phyloP scores from a whole-genome alignment of 352 stramenopile genomes.

The Pythium monospermum region DNA sequence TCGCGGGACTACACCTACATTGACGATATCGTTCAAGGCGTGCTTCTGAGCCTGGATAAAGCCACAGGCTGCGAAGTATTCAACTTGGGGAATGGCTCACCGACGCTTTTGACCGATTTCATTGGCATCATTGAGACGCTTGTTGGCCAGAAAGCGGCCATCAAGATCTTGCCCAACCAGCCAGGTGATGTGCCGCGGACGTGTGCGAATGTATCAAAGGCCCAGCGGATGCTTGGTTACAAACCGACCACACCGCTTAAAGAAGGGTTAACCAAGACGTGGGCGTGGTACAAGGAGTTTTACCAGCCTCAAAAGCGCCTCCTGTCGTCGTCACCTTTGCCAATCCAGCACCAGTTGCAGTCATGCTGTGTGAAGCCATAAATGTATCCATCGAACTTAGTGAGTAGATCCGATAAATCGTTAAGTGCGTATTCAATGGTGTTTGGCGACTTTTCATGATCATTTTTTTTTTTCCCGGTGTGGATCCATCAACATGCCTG shows the following conservation, averaged over 20 bases:
- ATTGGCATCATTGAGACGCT: constrained; percentile 94
- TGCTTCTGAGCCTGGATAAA: constrained; percentile 75
- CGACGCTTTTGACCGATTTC: constrained; percentile 92
- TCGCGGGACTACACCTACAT: constrained; percentile 98
- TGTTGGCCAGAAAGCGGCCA: constrained; percentile 91
- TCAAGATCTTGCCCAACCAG: constrained; percentile 93
- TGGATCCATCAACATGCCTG: constrained; percentile 75
- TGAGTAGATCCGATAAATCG: neutral
- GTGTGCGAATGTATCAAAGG: constrained; percentile 95
- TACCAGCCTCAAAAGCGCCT: constrained; percentile 59
- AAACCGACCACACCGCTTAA: constrained; percentile 90
- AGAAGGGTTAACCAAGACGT: constrained; percentile 92
- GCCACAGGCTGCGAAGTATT: constrained; percentile 91
- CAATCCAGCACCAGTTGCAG: no score
- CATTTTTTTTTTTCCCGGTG: no score
- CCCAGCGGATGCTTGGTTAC: constrained; percentile 93
- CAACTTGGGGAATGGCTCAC: constrained; percentile 95
- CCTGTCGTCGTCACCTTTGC: constrained; percentile 84
- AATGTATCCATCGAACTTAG: constrained; percentile 22
- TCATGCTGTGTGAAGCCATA: no score
- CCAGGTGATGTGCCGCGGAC: constrained; percentile 96
- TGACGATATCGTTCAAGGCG: constrained; percentile 96
- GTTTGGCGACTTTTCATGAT: constrained; percentile 6
- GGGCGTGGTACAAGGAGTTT: constrained; percentile 89
- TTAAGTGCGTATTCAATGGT: constrained; percentile 14